A percentile compares a stretch with the other conserved stretches of the same genome.
phyloP scores from a whole-genome alignment of 805 yeast species.

The Cyberlindnera petersonii region DNA sequence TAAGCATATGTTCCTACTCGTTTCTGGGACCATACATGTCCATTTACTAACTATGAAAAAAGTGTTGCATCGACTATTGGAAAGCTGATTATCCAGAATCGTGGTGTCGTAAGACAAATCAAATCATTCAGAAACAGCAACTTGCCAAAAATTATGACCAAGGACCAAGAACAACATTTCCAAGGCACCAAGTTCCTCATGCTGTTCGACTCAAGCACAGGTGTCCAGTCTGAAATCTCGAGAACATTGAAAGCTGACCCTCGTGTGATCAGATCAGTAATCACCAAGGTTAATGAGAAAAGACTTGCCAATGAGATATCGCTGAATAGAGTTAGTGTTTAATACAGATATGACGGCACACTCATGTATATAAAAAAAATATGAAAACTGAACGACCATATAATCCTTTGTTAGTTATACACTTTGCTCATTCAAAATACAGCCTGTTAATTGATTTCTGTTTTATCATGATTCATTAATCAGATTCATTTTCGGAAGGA shows the following conservation, averaged over 20 bases:
- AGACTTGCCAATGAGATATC: slow-evolving; percentile 56
- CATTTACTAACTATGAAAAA: slow-evolving; percentile 1
- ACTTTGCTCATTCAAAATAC: no score
- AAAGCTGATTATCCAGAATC: slow-evolving; percentile 73
- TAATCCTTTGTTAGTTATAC: background rate
- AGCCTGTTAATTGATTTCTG: no score
- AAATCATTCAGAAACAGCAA: slow-evolving; percentile 74
- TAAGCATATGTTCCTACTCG: slow-evolving; percentile 2
- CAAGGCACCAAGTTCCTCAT: slow-evolving; percentile 86
- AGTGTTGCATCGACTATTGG: slow-evolving; percentile 65
- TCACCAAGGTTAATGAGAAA: slow-evolving; percentile 57
- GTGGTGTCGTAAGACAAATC: slow-evolving; percentile 89
- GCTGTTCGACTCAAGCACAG: slow-evolving; percentile 81
- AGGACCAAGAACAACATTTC: slow-evolving; percentile 85
- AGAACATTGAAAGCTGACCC: slow-evolving; percentile 85
- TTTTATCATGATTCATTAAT: background rate
- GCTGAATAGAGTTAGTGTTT: slow-evolving; percentile 49
- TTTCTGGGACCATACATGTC: background rate
- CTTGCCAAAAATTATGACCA: slow-evolving; percentile 76
- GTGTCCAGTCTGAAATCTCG: slow-evolving; percentile 80
- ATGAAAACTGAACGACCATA: slow-evolving; percentile 7
- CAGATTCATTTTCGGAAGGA: slow-evolving; percentile 34
- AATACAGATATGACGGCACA: no score
- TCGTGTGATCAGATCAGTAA: slow-evolving; percentile 76
- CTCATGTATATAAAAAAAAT: slow-evolving; percentile 2